These are phyloP conservation scores for Suhomyces wounanorum DNA, from an alignment of 1,139 yeast species.

Conservation along the genomic window DNA sequence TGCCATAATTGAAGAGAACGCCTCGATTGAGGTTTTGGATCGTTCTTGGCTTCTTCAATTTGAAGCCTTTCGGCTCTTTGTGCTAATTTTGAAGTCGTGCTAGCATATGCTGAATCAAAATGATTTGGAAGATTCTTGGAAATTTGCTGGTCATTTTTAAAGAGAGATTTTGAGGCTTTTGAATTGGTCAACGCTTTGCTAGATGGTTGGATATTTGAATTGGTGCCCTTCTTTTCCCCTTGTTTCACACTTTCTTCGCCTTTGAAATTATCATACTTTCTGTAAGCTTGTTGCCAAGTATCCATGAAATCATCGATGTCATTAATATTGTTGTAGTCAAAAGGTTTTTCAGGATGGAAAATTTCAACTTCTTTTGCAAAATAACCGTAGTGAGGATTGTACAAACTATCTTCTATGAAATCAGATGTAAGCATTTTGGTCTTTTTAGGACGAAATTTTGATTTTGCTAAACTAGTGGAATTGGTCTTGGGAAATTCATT, in stretches of 20 bases:
- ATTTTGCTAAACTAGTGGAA: slow-evolving; percentile 48
- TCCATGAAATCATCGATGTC: slow-evolving; percentile 73
- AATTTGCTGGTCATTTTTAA: slow-evolving; percentile 43
- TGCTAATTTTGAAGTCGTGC: slow-evolving; percentile 28
- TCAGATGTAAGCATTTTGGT: slow-evolving; percentile 74
- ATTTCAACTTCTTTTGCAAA: slow-evolving; percentile 78
- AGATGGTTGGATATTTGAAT: not conserved
- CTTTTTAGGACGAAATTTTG: slow-evolving; percentile 55
- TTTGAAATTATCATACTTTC: slow-evolving; percentile 47
- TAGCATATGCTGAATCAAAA: slow-evolving; percentile 7
- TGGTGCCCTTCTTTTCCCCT: not conserved
- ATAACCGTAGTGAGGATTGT: slow-evolving; percentile 81
- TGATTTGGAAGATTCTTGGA: slow-evolving; percentile 1
- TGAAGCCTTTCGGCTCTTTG: slow-evolving; percentile 35
- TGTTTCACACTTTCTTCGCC: not conserved
- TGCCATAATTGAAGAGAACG: slow-evolving; percentile 78
- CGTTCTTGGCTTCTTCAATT: slow-evolving; percentile 26
- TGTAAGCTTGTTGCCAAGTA: slow-evolving; percentile 69
- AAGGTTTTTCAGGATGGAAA: slow-evolving; percentile 63
- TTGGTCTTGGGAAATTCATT: slow-evolving; percentile 43
- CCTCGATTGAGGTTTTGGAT: slow-evolving; percentile 21
- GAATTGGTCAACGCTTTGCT: not conserved
- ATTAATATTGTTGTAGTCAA: slow-evolving; percentile 56
- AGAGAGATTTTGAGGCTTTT: slow-evolving; percentile 1
- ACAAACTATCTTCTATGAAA: slow-evolving; percentile 82